A percentile compares a stretch with the other conserved stretches of the same genome.
Conservation (phyloP, 768 basidiomycete genomes). For the Pleurotus platypus region DNA sequence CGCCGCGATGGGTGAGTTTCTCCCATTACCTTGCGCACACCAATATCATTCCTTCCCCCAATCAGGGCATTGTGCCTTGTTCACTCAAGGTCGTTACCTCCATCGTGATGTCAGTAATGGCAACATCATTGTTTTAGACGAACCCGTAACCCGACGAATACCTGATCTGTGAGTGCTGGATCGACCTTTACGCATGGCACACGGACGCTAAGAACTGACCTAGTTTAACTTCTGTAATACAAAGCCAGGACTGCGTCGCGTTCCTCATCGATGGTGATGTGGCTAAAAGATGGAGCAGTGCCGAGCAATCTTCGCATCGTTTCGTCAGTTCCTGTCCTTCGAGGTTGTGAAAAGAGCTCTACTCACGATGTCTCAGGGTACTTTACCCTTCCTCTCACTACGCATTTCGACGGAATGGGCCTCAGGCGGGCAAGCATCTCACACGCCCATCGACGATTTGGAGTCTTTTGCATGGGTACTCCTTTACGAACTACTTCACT, state of each 20-base stretch:
- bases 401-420: background rate
- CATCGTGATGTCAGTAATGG: conserved; percentile 10
- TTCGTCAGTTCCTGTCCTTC: background rate
- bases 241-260: conserved; percentile 2
- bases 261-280: conserved; percentile 10
- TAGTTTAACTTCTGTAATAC: background rate
- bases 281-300: conserved; percentile 6
- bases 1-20: conserved; percentile 6
- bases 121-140: conserved; percentile 7
- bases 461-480: conserved; percentile 11
- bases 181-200: background rate
- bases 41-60: background rate
- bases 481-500: conserved; percentile 4
- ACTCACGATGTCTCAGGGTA: background rate
- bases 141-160: background rate
- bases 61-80: conserved; percentile 5
- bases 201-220: background rate
- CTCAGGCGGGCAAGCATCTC: background rate
- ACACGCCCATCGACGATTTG: conserved; percentile 10
- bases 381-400: conserved; percentile 7
- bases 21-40: background rate
- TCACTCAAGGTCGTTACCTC: background rate
- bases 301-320: background rate
- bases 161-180: background rate
- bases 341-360: too few relatives aligned